phyloP scores from a whole-genome alignment of 179 eudicot genomes.

The Silene vulgaris region DNA sequence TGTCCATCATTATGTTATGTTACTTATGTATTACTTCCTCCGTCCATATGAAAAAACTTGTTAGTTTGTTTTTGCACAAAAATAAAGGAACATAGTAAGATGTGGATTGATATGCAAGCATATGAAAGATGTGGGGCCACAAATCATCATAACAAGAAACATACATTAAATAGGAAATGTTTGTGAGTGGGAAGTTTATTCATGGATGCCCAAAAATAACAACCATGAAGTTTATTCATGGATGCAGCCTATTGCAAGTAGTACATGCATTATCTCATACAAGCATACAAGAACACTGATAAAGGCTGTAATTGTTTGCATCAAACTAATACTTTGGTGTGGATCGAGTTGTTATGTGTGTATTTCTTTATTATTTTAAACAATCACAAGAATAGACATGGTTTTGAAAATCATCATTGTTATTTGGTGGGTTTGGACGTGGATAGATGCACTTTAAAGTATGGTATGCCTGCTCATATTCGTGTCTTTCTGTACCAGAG shows the following conservation, averaged over 20 bases:
- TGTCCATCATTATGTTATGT: not conserved
- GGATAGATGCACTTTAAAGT: not conserved
- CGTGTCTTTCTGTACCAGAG: slow-evolving; percentile 40
- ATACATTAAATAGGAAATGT: not conserved
- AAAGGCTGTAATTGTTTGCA: not conserved
- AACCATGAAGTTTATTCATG: not conserved
- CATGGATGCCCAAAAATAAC: not conserved
- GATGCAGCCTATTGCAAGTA: not conserved
- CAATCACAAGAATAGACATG: not conserved
- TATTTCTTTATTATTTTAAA: not conserved
- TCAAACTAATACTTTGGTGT: slow-evolving; percentile 4
- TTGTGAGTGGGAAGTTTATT: not conserved
- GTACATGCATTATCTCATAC: not conserved
- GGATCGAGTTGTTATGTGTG: not conserved
- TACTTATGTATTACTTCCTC: not conserved
- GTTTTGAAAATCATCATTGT: not conserved
- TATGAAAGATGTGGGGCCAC: not conserved
- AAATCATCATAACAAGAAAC: not conserved
- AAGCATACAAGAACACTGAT: not conserved
- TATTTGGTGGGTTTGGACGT: not conserved
- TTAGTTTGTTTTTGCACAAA: not conserved
- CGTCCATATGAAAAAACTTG: not conserved
- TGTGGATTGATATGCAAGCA: not conserved
- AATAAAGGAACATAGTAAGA: not conserved
- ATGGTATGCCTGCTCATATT: slow-evolving; percentile 4